Evolutionary conservation across 805 yeast species (phyloP), one percentile per base, ranked within the genome.

Genomic region (Pichia membranifaciens): DNA sequence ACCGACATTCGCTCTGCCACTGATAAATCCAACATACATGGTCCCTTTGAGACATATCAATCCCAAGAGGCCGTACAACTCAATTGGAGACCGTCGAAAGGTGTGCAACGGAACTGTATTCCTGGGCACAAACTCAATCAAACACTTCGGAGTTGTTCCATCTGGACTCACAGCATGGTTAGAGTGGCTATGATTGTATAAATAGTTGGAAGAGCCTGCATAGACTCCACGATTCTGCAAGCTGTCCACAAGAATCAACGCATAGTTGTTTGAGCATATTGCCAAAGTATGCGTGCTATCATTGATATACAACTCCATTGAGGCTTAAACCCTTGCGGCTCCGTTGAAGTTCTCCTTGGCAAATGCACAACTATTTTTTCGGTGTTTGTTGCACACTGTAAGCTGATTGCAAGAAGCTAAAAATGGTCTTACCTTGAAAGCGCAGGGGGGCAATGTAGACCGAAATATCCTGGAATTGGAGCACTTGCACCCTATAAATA

Each of bases 1-100:
- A 25, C 85, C 91, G 6, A 81, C 79, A 45, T 74, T 76, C 3
- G 66, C 59, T 16, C 74, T 66, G 12, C 73, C 72, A 1, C 85
- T 76, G 25, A 85, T 73, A 38, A 84, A 74, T 2, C 82, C 82
- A 13, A 82, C 59, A 57, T 72, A 83, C 5, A 79, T 69, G 40
- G 72, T 67, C 3, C 76, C 76, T 54, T 81, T 79, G 15, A 81
- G 59, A 20, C 72, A 66, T 12, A 81, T 66, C 22, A 84, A 61
- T 0, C 95, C 95, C 23, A 84, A 59, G 33, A 84, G 72, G 1
- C 87, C 90, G 53, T 64, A 69, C 54, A 59, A 45, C 20, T 52
- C 44, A 8, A 33, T 45, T 7, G 49, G 40, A 20, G 38, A 21
- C 28, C 41, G 16, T 31, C 38, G 32, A 44, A 45, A 43, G 38